Evolutionary conservation across 306 rosid species (phyloP), one percentile per base, ranked within the genome.

Genomic region (Lathyrus sativus): DNA sequence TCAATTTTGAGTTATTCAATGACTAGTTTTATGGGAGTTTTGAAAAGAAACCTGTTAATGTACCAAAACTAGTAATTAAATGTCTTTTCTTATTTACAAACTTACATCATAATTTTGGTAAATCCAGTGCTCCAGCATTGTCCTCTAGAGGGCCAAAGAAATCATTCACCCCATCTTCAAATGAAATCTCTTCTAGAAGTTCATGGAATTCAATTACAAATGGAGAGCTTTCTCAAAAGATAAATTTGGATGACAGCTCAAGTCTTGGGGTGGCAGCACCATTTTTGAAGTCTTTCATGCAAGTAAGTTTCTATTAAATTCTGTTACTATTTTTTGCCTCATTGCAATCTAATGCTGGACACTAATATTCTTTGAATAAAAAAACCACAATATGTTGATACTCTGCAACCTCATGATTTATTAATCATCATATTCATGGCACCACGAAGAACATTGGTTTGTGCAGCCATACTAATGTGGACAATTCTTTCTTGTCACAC

Each of bases 251-350:
- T 56, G 91, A 90, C 75, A 87, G 75, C 81, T 84, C 95, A 11
- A 87, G 90, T 81, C 88, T 90, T 9, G 91, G 96, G 62, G 96
- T 85, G 38, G 99, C 99, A 41, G 87, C 95, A 74, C 99, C 99
- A 51, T 82, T 93, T 68, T 74, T 93, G 68, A 93, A 93, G 78
- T 90, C 99, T 68, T 90, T 93, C 72, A 86, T 93, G 92, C 95
- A 90, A 82, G 99, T 89, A 81, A 85, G 74, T 59, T 22, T 48
- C 69, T 35, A 38, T 73, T 65, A 55, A 55, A 71, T 61, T 78
- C 61, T 62, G 48, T 39, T 29, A 2, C 38, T 62, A n/a, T 49
- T 43, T 65, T 11, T 50, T 61, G 18, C 46, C 57, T 64, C 65
- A 62, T 42, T 41, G 51, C 67, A 62, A 19, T 39, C 50, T 11